phyloP scores from a whole-genome alignment of 1,284 basidiomycete genomes.

The Inonotus hispidus region DNA sequence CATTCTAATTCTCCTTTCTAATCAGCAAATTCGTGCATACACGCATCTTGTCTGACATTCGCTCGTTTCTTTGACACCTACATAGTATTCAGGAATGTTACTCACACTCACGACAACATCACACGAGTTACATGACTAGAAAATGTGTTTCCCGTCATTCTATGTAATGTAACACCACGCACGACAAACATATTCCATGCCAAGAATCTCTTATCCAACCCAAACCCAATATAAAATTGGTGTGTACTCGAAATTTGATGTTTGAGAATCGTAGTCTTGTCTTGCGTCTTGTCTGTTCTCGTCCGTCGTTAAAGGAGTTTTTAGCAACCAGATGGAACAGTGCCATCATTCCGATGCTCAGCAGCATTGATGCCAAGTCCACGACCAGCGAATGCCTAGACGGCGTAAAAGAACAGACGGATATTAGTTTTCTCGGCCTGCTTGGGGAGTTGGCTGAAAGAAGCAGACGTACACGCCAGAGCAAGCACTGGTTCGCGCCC shows the following conservation, averaged over 20 bases:
- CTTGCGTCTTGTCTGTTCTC: too few relatives aligned
- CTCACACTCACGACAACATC: too few relatives aligned
- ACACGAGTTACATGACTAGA: too few relatives aligned
- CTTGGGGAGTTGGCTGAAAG: background rate
- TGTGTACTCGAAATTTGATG: too few relatives aligned
- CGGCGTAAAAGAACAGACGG: background rate
- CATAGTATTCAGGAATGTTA: background rate
- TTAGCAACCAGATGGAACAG: constrained; percentile 37
- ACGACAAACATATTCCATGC: too few relatives aligned
- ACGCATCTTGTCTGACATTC: background rate
- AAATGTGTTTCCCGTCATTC: too few relatives aligned
- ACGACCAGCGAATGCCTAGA: constrained; percentile 41
- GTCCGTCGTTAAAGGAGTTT: too few relatives aligned
- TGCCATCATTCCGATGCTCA: constrained; percentile 32
- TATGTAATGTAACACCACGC: too few relatives aligned
- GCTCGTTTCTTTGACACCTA: background rate
- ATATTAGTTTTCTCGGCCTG: background rate
- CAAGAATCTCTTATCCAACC: too few relatives aligned
- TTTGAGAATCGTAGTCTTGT: too few relatives aligned
- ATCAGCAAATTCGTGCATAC: background rate
- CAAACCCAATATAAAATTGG: too few relatives aligned
- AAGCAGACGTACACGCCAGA: constrained; percentile 31
- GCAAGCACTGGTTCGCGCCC: constrained; percentile 42
- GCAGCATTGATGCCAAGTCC: constrained; percentile 45
- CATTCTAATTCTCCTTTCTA: background rate